These are phyloP conservation scores for Podila horticola DNA, from an alignment of 192 early-diverging fungal species.

Conservation along the genomic window DNA sequence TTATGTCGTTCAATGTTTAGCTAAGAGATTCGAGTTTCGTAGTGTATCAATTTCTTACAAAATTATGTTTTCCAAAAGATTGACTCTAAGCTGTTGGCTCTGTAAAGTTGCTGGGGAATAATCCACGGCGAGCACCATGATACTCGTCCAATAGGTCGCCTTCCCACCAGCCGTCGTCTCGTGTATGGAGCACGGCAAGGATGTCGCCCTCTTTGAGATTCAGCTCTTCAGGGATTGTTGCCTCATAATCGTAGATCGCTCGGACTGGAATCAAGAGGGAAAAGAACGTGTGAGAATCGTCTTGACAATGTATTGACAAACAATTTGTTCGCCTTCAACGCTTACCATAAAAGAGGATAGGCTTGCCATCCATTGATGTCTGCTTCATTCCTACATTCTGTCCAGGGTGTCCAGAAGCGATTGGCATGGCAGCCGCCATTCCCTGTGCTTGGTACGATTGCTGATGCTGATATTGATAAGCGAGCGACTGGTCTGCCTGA, in stretches of 20 bases:
- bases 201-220: conserved; percentile 59
- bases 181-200: conserved; percentile 54
- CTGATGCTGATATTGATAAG: conserved; percentile 3
- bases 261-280: conserved; percentile 30
- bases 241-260: conserved; percentile 55
- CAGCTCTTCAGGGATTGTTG: conserved; percentile 60
- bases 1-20: conserved; percentile 71
- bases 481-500: neutral
- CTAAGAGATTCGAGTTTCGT: neutral
- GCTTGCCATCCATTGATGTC: conserved; percentile 38
- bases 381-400: neutral
- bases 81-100: conserved; percentile 17
- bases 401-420: neutral
- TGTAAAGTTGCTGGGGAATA: conserved; percentile 57
- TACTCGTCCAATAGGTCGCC: conserved; percentile 51
- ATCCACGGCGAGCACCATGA: conserved; percentile 28
- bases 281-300: neutral
- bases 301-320: no score
- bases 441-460: conserved; percentile 2
- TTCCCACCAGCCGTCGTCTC: conserved; percentile 70
- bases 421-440: neutral
- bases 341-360: conserved; percentile 53
- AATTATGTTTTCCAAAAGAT: neutral
- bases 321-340: neutral
- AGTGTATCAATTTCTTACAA: neutral